A percentile compares a stretch with the other conserved stretches of the same genome.
These are phyloP conservation scores for Pezicula radicicola DNA, from an alignment of 2,329 filamentous ascomycete genomes.

Conservation along the genomic window DNA sequence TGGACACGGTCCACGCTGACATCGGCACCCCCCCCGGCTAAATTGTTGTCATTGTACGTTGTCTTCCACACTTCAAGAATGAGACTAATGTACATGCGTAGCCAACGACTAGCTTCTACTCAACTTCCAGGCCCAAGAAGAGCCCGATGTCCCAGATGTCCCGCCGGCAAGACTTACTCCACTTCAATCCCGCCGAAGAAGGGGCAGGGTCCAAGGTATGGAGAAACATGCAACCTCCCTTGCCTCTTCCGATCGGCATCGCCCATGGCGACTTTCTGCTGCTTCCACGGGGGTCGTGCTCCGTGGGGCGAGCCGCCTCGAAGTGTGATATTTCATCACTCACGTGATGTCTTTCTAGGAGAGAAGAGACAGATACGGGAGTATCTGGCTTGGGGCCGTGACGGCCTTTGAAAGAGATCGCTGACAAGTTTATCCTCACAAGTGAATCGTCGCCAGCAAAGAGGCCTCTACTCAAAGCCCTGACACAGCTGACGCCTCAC, in stretches of 20 bases:
- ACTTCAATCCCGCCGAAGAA: conserved; percentile 1
- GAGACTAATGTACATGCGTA: background rate
- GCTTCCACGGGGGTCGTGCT: background rate
- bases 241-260: background rate
- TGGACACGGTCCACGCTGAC: too few relatives aligned
- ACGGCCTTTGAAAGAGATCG: too few relatives aligned
- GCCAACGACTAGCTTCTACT: background rate
- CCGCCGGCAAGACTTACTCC: background rate
- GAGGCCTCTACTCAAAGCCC: conserved; percentile 21
- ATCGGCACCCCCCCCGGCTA: too few relatives aligned
- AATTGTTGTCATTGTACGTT: too few relatives aligned
- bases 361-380: too few relatives aligned
- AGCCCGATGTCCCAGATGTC: too few relatives aligned
- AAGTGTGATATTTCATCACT: background rate
- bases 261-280: background rate
- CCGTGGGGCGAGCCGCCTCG: background rate
- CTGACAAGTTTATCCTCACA: background rate
- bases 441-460: conserved; percentile 4
- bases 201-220: background rate
- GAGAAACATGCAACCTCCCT: background rate
- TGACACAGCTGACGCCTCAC: conserved; percentile 41
- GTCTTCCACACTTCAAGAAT: too few relatives aligned
- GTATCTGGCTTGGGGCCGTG: too few relatives aligned
- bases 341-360: too few relatives aligned
- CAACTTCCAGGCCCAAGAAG: background rate